These are phyloP conservation scores for Stagonosporopsis tanaceti DNA, from an alignment of 2,329 filamentous ascomycete genomes.

Conservation along the genomic window DNA sequence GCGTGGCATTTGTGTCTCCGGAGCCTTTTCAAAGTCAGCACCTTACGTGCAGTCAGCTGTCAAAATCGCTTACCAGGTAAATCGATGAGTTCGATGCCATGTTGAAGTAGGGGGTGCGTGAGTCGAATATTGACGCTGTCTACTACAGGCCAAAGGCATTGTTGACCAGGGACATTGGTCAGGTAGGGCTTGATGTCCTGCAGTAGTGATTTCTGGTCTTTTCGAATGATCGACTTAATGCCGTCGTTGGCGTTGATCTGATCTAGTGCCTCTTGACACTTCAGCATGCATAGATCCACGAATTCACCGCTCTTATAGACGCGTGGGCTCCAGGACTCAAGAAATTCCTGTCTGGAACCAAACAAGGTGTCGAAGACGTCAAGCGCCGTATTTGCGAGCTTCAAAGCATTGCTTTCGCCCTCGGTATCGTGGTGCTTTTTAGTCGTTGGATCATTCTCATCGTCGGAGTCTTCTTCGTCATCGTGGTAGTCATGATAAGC, in stretches of 20 bases:
- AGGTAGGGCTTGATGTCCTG: neutral
- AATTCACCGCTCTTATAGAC: neutral
- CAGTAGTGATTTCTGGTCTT: neutral
- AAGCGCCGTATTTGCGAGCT: neutral
- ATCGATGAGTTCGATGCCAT: neutral
- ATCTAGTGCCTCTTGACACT: neutral
- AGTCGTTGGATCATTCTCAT: constrained; percentile 16
- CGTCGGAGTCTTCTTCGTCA: constrained; percentile 19
- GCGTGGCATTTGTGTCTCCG: neutral
- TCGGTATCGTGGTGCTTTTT: too few relatives aligned
- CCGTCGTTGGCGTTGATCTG: neutral
- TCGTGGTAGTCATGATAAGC: neutral
- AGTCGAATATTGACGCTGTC: neutral
- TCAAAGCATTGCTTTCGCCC: too few relatives aligned
- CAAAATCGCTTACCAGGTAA: neutral
- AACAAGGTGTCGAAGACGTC: neutral
- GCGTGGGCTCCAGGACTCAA: neutral
- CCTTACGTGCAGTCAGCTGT: neutral
- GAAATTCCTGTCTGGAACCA: neutral
- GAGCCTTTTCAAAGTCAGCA: neutral
- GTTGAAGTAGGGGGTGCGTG: neutral
- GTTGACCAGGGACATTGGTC: neutral
- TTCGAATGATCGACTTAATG: neutral
- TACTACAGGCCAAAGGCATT: neutral
- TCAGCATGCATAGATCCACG: neutral